A percentile compares a stretch with the other conserved stretches of the same genome.
phyloP scores from a whole-genome alignment of 176 grass and related monocot species.

The Eleusine coracana region DNA sequence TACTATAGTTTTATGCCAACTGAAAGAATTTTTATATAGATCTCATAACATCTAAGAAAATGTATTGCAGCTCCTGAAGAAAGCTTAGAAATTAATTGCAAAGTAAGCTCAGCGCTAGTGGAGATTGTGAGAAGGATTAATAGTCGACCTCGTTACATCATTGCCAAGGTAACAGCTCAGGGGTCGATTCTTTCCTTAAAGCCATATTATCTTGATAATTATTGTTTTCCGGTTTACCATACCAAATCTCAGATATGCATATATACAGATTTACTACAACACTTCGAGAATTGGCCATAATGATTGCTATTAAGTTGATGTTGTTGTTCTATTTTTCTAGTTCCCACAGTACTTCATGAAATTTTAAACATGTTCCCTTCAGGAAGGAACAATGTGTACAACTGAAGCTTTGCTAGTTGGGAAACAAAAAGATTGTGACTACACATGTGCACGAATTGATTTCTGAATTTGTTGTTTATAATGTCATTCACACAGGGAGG shows the following conservation, averaged over 20 bases:
- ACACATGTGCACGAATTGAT: constrained; percentile 29
- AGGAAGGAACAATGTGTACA: neutral
- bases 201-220: neutral
- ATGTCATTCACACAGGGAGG: constrained; percentile 66
- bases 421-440: constrained; percentile 27
- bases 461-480: constrained; percentile 29
- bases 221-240: constrained; percentile 21
- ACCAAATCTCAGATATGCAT: constrained; percentile 5
- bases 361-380: constrained; percentile 22
- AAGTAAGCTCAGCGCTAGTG: constrained; percentile 91
- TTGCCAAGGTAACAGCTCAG: constrained; percentile 84
- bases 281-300: neutral
- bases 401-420: constrained; percentile 9
- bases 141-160: constrained; percentile 73
- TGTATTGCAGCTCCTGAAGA: constrained; percentile 75
- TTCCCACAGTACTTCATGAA: constrained; percentile 15
- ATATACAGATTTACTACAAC: constrained; percentile 7
- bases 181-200: neutral
- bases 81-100: constrained; percentile 95
- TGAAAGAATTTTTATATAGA: neutral
- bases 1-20: constrained; percentile 22
- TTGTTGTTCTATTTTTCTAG: constrained; percentile 17
- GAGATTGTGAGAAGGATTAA: constrained; percentile 78
- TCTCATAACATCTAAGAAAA: constrained; percentile 42
- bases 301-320: neutral